Evolutionary conservation across 75 land plant species (phyloP).

Genomic region (Chamaecyparis obtusa): DNA sequence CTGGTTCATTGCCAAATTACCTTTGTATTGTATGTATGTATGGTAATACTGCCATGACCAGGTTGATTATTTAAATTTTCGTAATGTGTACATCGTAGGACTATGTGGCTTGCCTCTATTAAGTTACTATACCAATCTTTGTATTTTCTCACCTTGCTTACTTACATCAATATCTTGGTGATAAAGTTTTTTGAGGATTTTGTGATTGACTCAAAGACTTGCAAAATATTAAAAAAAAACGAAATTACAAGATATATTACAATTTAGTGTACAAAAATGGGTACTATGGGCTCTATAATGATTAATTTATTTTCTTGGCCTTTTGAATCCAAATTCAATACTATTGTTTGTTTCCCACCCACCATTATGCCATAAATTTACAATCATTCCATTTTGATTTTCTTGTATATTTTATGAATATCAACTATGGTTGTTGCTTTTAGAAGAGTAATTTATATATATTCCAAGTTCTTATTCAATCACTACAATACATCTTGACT

Average conservation of each 20-base stretch:
- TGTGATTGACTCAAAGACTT: too few species aligned
- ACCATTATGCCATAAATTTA: not conserved
- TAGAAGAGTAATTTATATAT: not conserved
- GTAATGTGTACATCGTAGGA: too few species aligned
- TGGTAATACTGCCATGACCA: too few species aligned
- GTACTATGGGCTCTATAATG: not conserved
- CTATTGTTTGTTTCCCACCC: not conserved
- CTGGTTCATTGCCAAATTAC: too few species aligned
- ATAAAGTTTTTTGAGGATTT: too few species aligned
- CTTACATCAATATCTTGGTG: too few species aligned
- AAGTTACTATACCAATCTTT: too few species aligned
- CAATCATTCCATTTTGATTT: not conserved
- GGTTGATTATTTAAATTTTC: too few species aligned
- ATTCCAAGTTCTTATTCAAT: not conserved
- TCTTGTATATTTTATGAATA: not conserved
- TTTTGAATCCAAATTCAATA: not conserved
- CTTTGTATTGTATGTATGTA: too few species aligned
- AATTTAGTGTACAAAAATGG: not conserved
- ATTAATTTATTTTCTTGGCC: not conserved
- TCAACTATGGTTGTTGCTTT: not conserved
- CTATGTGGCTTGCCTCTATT: too few species aligned
- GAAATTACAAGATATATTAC: not conserved
- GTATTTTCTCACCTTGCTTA: too few species aligned
- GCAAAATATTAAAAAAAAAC: too few species aligned
- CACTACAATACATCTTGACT: not conserved